Percentiles rank a stretch among this genome's conserved stretches.
These are phyloP conservation scores for Zalaria sp. DNA, from an alignment of 2,329 filamentous ascomycete species.

Conservation along the genomic window DNA sequence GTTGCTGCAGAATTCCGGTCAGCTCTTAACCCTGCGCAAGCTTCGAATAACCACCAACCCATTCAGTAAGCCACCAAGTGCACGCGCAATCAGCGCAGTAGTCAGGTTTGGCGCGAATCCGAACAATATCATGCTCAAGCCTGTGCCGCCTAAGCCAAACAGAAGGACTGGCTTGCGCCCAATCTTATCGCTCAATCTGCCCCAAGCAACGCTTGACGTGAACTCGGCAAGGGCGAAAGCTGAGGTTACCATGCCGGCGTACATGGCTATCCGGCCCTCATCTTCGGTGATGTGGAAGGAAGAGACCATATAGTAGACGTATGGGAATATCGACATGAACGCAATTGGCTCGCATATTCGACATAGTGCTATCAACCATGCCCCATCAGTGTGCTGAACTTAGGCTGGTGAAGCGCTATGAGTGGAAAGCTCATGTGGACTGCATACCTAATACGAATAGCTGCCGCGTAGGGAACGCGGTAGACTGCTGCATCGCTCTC, in stretches of 20 bases:
- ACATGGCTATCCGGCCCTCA: slow-evolving; percentile 70
- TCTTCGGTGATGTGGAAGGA: slow-evolving; percentile 77
- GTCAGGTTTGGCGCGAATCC: slow-evolving; percentile 75
- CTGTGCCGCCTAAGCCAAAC: slow-evolving; percentile 79
- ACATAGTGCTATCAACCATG: slow-evolving; percentile 56
- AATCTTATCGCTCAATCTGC: slow-evolving; percentile 76
- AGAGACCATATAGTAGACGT: slow-evolving; percentile 94
- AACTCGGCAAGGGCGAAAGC: slow-evolving; percentile 95
- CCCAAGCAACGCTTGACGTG: slow-evolving; percentile 84
- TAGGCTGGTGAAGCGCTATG: not conserved
- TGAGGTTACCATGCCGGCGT: slow-evolving; percentile 91
- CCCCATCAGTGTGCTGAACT: not conserved
- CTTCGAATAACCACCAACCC: slow-evolving; percentile 43
- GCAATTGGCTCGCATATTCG: slow-evolving; percentile 97
- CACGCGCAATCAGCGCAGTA: slow-evolving; percentile 73
- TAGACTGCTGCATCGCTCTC: slow-evolving; percentile 9
- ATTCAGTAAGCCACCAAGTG: slow-evolving; percentile 81
- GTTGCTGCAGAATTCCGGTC: slow-evolving; percentile 42
- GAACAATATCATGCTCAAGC: slow-evolving; percentile 82
- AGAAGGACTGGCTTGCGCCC: slow-evolving; percentile 87
- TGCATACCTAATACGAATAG: slow-evolving; percentile 42
- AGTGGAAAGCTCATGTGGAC: not conserved
- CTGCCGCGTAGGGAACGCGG: slow-evolving; percentile 42
- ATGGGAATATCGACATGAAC: slow-evolving; percentile 99
- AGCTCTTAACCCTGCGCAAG: not conserved